A percentile compares a stretch with the other conserved stretches of the same genome.
These are phyloP conservation scores for Diophrys appendiculata DNA, from an alignment of 73 alveolate genomes.

Conservation along the genomic window DNA sequence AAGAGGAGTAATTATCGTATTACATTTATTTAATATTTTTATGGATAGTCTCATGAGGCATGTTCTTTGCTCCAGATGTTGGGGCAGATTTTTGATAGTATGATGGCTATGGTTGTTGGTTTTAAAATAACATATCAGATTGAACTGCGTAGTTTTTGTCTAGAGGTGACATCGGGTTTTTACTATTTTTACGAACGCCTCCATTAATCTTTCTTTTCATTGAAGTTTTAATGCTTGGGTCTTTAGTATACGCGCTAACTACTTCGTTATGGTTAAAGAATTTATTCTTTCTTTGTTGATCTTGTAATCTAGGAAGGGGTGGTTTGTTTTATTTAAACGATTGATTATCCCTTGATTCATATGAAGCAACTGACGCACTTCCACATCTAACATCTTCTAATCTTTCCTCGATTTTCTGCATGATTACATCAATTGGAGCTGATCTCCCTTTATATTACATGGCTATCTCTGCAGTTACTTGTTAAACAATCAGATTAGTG, in stretches of 20 bases:
- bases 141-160: no score
- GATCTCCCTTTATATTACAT: constrained; percentile 12
- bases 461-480: constrained; percentile 7
- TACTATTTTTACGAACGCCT: neutral
- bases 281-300: neutral
- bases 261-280: neutral
- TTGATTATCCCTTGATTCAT: neutral
- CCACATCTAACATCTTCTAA: neutral
- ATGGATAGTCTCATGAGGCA: constrained; percentile 7
- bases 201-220: neutral
- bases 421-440: constrained; percentile 11
- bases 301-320: neutral
- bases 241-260: neutral
- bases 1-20: no score
- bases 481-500: neutral
- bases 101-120: no score
- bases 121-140: no score
- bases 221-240: neutral
- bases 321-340: neutral
- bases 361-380: neutral
- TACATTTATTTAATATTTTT: constrained; percentile 1
- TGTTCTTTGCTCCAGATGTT: neutral
- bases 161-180: no score
- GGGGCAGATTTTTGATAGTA: neutral
- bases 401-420: constrained; percentile 4